Evolutionary conservation across 805 yeast genomes (phyloP).

Genomic region (Yarrowia sp.): DNA sequence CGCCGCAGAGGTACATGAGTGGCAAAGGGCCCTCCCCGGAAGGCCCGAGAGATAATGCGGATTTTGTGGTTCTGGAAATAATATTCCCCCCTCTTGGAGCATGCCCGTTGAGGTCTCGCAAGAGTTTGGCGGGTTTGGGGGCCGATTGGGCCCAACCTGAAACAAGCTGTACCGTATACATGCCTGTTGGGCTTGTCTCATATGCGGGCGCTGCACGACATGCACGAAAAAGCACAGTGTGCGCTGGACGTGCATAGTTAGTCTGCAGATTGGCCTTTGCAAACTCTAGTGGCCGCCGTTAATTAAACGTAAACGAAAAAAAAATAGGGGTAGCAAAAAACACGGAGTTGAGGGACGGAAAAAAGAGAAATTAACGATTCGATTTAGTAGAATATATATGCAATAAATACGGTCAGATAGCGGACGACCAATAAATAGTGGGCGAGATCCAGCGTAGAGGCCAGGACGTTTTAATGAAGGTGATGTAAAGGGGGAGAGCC

Average conservation of each 20-base stretch:
- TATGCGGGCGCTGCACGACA: background rate
- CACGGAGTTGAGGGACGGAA: no score
- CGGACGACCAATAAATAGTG: slow-evolving; percentile 4
- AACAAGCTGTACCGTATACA: slow-evolving; percentile 11
- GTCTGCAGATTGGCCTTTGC: background rate
- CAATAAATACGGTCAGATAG: slow-evolving; percentile 24
- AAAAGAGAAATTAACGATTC: background rate
- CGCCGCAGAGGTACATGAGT: no score
- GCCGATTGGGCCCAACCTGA: background rate
- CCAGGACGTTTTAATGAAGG: no score
- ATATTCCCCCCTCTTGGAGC: background rate
- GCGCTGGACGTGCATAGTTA: background rate
- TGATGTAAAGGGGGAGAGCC: no score
- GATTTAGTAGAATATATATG: background rate
- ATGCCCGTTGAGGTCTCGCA: slow-evolving; percentile 2
- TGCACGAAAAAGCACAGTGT: background rate
- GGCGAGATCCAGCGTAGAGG: background rate
- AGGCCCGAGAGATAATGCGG: background rate
- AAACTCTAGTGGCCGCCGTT: slow-evolving; percentile 2
- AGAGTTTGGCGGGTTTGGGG: background rate
- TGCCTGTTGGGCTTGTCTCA: background rate
- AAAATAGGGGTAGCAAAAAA: background rate
- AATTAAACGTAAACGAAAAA: slow-evolving; percentile 14
- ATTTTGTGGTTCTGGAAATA: slow-evolving; percentile 11
- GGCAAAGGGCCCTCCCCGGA: no score